Conservation (phyloP, 768 basidiomycete genomes). For the Psilocybe cubensis region DNA sequence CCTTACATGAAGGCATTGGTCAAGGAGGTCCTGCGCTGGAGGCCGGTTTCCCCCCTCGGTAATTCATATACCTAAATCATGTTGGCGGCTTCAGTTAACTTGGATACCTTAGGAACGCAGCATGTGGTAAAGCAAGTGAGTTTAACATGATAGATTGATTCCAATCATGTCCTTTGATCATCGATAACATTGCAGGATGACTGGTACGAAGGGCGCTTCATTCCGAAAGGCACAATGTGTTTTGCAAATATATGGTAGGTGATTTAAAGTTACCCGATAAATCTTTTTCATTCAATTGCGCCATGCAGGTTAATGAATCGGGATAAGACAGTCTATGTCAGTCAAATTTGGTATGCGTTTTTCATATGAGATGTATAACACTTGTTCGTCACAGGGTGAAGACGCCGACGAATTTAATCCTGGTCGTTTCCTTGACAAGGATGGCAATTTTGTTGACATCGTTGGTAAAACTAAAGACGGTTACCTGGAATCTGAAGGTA, state of each 20-base stretch:
- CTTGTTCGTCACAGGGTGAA: not conserved
- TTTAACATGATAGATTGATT: too few species aligned
- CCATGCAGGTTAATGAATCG: too few species aligned
- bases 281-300: too few species aligned
- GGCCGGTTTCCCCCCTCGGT: not conserved
- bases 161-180: not conserved
- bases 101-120: too few species aligned
- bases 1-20: not conserved
- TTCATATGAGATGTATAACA: too few species aligned
- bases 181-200: not conserved
- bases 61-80: not conserved
- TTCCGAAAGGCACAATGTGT: not conserved
- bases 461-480: not conserved
- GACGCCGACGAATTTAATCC: not conserved
- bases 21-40: not conserved
- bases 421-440: constrained; percentile 4
- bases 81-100: too few species aligned
- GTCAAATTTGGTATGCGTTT: too few species aligned
- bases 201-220: not conserved
- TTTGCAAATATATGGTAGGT: constrained; percentile 2
- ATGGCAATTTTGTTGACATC: not conserved
- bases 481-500: constrained; percentile 4
- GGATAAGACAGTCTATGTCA: too few species aligned
- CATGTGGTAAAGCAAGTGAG: too few species aligned
- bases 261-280: not conserved